Evolutionary conservation across 768 basidiomycete genomes (phyloP).

Genomic region (Tylopilus balloui): DNA sequence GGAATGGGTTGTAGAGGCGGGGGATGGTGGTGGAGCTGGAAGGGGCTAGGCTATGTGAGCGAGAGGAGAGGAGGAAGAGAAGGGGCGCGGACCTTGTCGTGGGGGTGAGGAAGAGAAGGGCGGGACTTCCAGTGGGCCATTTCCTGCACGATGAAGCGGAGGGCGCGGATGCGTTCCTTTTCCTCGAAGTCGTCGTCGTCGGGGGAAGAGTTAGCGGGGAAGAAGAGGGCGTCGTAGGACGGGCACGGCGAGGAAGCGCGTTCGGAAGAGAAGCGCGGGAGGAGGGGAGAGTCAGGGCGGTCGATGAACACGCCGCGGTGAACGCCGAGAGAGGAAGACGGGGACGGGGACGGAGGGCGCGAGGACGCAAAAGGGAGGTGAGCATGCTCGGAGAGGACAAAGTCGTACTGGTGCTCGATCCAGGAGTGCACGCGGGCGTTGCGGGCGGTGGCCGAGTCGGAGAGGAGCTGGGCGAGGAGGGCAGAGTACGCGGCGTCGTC

Average conservation of each 20-base stretch:
- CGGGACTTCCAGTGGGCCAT: slow-evolving; percentile 29
- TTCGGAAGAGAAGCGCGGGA: slow-evolving; percentile 26
- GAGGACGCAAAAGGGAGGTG: slow-evolving; percentile 7
- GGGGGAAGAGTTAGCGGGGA: slow-evolving; percentile 17
- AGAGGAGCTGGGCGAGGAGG: slow-evolving; percentile 27
- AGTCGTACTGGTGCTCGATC: slow-evolving; percentile 36
- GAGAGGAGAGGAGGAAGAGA: not conserved
- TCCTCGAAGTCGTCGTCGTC: slow-evolving; percentile 21
- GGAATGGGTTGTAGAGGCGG: slow-evolving; percentile 25
- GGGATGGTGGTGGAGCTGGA: slow-evolving; percentile 26
- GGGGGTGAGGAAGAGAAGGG: not conserved
- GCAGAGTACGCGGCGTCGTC: slow-evolving; percentile 30
- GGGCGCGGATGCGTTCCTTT: slow-evolving; percentile 32
- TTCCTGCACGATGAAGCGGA: slow-evolving; percentile 35
- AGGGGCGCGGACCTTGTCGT: slow-evolving; percentile 10
- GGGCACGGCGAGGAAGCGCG: slow-evolving; percentile 24
- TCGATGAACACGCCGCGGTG: slow-evolving; percentile 20
- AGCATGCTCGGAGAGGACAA: slow-evolving; percentile 27
- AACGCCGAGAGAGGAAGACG: slow-evolving; percentile 31
- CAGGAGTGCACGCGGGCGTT: slow-evolving; percentile 32
- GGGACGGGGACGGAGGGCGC: slow-evolving; percentile 25
- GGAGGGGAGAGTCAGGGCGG: slow-evolving; percentile 30
- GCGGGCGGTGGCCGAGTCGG: slow-evolving; percentile 20
- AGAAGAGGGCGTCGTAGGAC: slow-evolving; percentile 34
- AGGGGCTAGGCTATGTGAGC: slow-evolving; percentile 14